Evolutionary conservation across 2,329 filamentous ascomycete genomes (phyloP), one percentile per base, ranked within the genome.

Genomic region (Aspergillus ustus): DNA sequence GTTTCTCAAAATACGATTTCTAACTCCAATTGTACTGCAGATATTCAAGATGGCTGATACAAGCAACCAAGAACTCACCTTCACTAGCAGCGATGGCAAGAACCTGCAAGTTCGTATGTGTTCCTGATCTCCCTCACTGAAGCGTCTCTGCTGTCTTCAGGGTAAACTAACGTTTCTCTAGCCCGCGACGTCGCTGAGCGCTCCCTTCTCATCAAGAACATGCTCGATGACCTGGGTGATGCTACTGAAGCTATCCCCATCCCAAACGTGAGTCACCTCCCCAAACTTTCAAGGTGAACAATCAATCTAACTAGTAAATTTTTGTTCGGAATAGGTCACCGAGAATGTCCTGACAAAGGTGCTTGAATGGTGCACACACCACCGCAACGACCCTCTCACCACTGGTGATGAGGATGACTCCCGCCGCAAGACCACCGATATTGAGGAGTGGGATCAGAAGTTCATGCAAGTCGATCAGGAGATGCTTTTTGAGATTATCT

Each of bases 391-490:
- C 74, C 92, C 95, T 44, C 84, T 88, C n/a, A 86, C 88, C 65
- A 84, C 89, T 57, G 87, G 88, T 72, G 94, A 98, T 65, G 95
- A 99, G 72, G 90, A 91, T 65, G 94, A 98, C 72, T 93, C 89
- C 54, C 92, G 95, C 71, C 97, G 97, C 85, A 97, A 97, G 87
- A 97, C 93, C 1, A 98, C 95, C 51, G 95, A 99, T 72, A 99
- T 99, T 68, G 95, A 98, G 63, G 95, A 99, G 81, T 99, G 95
- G 95, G 95, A 99, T 72, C 94, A 98, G 80, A 99, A 99, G 82
- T 99, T 98, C 80, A 98, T 99, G 95, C 94, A 98, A 81, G 95
- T 99, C 19, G 95, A 99, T 77, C 95, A 99, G 76, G 95, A 99
- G 81, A 98, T 99, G 95, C 87, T 99, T 1, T 99, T 99, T 70